These are phyloP conservation scores for Aspergillus cavernicola DNA, from an alignment of 495 filamentous ascomycete genomes.

Conservation along the genomic window DNA sequence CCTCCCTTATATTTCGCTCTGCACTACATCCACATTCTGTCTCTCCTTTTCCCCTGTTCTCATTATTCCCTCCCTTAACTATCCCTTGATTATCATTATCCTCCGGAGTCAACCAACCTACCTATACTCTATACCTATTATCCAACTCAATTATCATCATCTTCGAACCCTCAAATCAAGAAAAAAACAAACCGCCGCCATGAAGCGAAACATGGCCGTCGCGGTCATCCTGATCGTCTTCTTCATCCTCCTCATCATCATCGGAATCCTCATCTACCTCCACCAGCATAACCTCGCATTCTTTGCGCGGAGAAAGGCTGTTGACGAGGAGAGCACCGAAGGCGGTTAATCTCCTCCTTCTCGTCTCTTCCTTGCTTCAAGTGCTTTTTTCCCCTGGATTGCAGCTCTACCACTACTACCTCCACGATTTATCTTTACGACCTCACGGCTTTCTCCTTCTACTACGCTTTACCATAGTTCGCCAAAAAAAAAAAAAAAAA, in stretches of 20 bases:
- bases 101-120: neutral
- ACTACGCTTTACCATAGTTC: too few relatives aligned
- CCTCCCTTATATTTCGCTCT: neutral
- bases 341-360: slow-evolving; percentile 22
- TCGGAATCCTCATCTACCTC: slow-evolving; percentile 65
- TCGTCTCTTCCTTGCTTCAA: too few relatives aligned
- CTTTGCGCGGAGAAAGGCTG: slow-evolving; percentile 30
- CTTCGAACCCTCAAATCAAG: slow-evolving; percentile 4
- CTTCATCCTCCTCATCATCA: slow-evolving; percentile 66
- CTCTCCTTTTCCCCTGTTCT: neutral
- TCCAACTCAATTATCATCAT: neutral
- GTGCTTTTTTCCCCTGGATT: too few relatives aligned
- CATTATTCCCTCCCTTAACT: slow-evolving; percentile 10
- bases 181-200: slow-evolving; percentile 38
- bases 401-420: too few relatives aligned
- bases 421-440: too few relatives aligned
- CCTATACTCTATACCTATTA: neutral
- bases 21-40: neutral
- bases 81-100: neutral
- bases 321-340: slow-evolving; percentile 43
- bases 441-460: too few relatives aligned
- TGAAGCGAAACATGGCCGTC: slow-evolving; percentile 73
- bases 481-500: too few relatives aligned
- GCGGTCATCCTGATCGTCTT: slow-evolving; percentile 79
- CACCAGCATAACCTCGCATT: slow-evolving; percentile 42